phyloP scores from a whole-genome alignment of 2,329 filamentous ascomycete genomes.

The Xylariaceae sp. region DNA sequence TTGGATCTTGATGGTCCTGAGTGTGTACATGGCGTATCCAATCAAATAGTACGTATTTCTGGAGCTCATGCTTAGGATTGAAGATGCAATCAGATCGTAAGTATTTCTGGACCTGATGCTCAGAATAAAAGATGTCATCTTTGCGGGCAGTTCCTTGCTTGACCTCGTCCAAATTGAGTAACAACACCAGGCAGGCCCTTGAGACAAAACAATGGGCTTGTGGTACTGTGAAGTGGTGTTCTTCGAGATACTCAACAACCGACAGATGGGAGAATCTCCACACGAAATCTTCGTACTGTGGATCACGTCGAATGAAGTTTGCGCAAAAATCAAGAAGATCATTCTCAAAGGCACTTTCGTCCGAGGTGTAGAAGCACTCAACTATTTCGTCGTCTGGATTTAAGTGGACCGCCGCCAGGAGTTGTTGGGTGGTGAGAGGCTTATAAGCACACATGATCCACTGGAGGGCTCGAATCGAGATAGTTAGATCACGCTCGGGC shows the following conservation, averaged over 20 bases:
- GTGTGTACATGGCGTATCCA: conserved; percentile 12
- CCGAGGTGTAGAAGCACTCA: neutral
- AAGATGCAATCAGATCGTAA: neutral
- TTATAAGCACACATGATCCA: conserved; percentile 11
- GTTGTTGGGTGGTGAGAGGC: neutral
- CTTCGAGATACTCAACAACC: conserved; percentile 15
- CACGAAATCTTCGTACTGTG: neutral
- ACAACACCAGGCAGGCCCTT: conserved; percentile 4
- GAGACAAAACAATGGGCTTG: conserved; percentile 12
- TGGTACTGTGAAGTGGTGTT: neutral
- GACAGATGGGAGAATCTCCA: conserved; percentile 16
- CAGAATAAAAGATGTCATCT: too few species aligned
- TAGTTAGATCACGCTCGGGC: neutral
- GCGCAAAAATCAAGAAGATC: conserved; percentile 10
- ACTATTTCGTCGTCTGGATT: conserved; percentile 1
- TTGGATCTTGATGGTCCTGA: conserved; percentile 2
- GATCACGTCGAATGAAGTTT: conserved; percentile 7
- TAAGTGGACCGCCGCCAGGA: conserved; percentile 10
- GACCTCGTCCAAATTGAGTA: neutral
- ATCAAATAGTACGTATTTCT: neutral
- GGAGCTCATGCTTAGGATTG: neutral
- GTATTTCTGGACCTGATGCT: too few species aligned
- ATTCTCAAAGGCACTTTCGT: conserved; percentile 1
- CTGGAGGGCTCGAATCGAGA: conserved; percentile 5
- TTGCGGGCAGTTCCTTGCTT: neutral